Evolutionary conservation across 164 flowering plant species (phyloP).

Genomic region (Aristolochia fimbriata): DNA sequence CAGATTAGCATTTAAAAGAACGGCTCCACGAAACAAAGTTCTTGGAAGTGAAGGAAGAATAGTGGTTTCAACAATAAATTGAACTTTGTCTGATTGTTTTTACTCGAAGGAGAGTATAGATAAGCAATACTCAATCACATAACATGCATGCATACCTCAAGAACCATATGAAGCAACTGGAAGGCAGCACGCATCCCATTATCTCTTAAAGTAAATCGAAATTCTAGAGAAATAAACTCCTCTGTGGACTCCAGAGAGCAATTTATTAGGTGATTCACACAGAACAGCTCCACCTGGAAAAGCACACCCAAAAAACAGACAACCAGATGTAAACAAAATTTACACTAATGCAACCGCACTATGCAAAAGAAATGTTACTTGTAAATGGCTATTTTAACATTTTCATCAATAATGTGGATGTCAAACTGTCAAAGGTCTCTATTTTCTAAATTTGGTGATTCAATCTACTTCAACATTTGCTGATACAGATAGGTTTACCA

Average conservation of each 20-base stretch:
- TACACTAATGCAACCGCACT: neutral
- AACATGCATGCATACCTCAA: constrained; percentile 48
- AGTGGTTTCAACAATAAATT: too few relatives aligned
- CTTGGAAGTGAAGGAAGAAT: too few relatives aligned
- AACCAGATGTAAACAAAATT: neutral
- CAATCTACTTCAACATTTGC: too few relatives aligned
- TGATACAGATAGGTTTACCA: too few relatives aligned
- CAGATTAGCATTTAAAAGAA: too few relatives aligned
- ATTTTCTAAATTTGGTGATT: too few relatives aligned
- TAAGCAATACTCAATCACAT: neutral
- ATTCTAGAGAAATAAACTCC: constrained; percentile 94
- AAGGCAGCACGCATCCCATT: constrained; percentile 98
- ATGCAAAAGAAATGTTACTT: too few relatives aligned
- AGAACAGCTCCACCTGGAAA: constrained; percentile 92
- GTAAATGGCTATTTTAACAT: too few relatives aligned
- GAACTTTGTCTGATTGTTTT: too few relatives aligned
- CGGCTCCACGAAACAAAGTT: too few relatives aligned
- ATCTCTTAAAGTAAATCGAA: constrained; percentile 90
- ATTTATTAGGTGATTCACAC: constrained; percentile 93
- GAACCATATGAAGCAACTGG: constrained; percentile 97
- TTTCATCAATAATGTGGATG: too few relatives aligned
- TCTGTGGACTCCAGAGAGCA: constrained; percentile 97
- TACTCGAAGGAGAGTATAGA: neutral
- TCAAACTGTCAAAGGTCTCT: too few relatives aligned
- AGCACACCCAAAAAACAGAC: constrained; percentile 1